These are phyloP conservation scores for Thelephora ganbajun DNA, from an alignment of 768 basidiomycete species.

Conservation along the genomic window DNA sequence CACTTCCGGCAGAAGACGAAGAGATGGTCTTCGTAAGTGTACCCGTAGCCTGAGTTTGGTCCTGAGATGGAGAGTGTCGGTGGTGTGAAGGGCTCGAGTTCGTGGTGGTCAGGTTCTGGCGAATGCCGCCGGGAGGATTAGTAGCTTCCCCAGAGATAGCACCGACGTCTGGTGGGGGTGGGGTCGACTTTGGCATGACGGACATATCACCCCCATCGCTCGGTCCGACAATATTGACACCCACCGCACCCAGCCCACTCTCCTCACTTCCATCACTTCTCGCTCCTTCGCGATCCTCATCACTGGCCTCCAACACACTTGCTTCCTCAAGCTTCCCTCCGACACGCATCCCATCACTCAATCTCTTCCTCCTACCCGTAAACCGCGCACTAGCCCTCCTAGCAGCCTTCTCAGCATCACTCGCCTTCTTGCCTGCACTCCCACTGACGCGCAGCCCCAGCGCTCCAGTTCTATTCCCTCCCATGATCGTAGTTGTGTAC, in stretches of 20 bases:
- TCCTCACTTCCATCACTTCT: no score
- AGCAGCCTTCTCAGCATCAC: conserved; percentile 17
- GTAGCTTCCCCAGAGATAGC: neutral
- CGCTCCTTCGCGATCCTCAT: neutral
- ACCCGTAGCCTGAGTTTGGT: neutral
- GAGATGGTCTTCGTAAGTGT: no score
- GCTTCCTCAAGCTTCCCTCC: no score
- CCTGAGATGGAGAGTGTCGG: neutral
- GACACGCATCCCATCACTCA: neutral
- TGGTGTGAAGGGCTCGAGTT: no score
- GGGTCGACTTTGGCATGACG: neutral
- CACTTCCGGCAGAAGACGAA: no score
- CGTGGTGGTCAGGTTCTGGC: neutral
- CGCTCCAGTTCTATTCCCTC: conserved; percentile 47
- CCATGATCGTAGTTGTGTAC: conserved; percentile 86
- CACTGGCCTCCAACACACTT: neutral
- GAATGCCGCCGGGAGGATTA: neutral
- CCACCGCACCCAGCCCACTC: neutral
- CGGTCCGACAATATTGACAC: neutral
- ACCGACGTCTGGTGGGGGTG: neutral
- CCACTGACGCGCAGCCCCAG: conserved; percentile 68
- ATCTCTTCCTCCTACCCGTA: neutral
- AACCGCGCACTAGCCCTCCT: neutral
- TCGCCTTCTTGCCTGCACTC: conserved; percentile 23
- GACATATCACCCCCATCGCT: neutral